Base-by-base conservation (phyloP, 345 rosid genomes). In the Eucalyptus paniculata region DNA sequence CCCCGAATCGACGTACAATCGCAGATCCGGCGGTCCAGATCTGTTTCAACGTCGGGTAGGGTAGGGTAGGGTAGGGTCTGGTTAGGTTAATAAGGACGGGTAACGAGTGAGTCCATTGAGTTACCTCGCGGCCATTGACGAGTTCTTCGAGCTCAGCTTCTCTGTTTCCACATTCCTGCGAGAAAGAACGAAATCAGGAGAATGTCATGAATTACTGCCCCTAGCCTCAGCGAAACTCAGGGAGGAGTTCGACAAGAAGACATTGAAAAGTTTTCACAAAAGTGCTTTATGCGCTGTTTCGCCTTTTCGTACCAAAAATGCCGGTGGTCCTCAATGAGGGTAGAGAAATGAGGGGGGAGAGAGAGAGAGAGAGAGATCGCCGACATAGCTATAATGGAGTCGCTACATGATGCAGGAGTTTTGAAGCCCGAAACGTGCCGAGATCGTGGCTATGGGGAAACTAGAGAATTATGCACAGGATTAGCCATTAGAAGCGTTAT, bases 41-140 rank as follows among this genome's bases (percentile, higher is more conserved):
- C 69, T n/a, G 88, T 47, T 28, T 53, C 58, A 3, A 19, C 83
- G 60, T 50, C 37, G 42, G 87, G 42, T 5, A 12, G 53, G 53
- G 53, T 49, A 47, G 49, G 49, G 15, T 49, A 50, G 50, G 58
- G 26, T 53, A 56, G 87, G 40, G 58, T 30, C 51, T 86, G 18
- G 86, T 50, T 50, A 60, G 80, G 58, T 58, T 37, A 86, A 45
- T 62, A 6, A 65, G 23, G 40, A 58, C 32, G 50, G n/a, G 67
- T 12, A 81, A 44, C 21, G 32, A 81, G 86, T 34, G 87, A 87
- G 87, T 69, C 67, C 26, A 28, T 30, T 45, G 58, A 88, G 87
- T 90, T 87, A 90, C 92, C 92, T 90, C 45, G 83, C 91, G 82
- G 92, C 90, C 92, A 89, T 87, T 83, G 92, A 45, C 72, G 92